phyloP scores from a whole-genome alignment of 305 asterid genomes.

The Euphrasia arctica region DNA sequence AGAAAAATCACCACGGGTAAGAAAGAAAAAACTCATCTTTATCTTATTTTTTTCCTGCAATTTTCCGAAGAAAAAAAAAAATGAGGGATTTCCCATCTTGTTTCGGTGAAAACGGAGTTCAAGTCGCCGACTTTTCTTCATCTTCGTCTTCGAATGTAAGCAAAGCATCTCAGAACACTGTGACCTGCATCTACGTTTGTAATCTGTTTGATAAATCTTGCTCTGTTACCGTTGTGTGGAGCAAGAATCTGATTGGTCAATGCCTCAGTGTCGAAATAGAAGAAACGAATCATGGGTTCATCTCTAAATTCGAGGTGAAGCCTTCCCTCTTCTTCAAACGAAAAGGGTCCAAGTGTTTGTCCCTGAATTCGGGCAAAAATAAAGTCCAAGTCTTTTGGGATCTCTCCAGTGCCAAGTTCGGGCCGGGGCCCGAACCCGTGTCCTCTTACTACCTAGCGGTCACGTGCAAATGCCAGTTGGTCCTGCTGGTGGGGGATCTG shows the following conservation, averaged over 20 bases:
- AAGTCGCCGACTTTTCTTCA: conserved; percentile 83
- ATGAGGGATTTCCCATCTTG: conserved; percentile 98
- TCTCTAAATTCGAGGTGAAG: conserved; percentile 77
- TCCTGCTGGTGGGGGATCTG: conserved; percentile 71
- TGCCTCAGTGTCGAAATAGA: conserved; percentile 77
- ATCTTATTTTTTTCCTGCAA: background rate
- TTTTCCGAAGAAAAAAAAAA: conserved; percentile 24
- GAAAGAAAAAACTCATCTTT: background rate
- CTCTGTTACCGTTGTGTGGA: conserved; percentile 58
- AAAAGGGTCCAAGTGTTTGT: conserved; percentile 69
- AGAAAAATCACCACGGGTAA: background rate
- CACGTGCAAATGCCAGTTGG: conserved; percentile 54
- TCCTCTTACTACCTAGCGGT: conserved; percentile 66
- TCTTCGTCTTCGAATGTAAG: conserved; percentile 43
- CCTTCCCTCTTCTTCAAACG: conserved; percentile 78
- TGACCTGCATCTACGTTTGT: conserved; percentile 62
- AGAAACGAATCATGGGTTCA: conserved; percentile 69
- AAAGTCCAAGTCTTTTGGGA: conserved; percentile 68
- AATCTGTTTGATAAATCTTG: conserved; percentile 73
- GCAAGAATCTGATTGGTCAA: conserved; percentile 86
- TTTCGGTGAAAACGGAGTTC: conserved; percentile 93
- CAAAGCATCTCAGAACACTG: conserved; percentile 73
- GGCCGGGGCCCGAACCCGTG: conserved; percentile 77
- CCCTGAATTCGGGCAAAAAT: conserved; percentile 43
- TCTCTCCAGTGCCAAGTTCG: conserved; percentile 70